Evolutionary conservation across 2,329 filamentous ascomycete species (phyloP).

Genomic region (Colletotrichum plurivorum): DNA sequence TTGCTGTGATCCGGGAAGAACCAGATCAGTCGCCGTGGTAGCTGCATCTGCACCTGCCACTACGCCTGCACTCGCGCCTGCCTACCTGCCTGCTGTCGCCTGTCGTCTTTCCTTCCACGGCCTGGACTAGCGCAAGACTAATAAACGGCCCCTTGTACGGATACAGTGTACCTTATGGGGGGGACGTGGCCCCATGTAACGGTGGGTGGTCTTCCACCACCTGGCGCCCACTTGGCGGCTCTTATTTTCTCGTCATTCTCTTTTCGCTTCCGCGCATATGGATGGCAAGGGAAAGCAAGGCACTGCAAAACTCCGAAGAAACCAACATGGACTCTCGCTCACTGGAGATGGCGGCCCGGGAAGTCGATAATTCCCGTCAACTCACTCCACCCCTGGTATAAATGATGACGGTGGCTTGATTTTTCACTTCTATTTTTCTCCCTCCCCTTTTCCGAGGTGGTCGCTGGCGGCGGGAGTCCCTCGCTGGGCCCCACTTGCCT

Average conservation of each 20-base stretch:
- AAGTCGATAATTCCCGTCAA: neutral
- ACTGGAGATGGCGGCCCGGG: neutral
- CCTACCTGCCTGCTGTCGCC: neutral
- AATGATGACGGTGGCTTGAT: slow-evolving; percentile 25
- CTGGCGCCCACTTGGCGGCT: slow-evolving; percentile 26
- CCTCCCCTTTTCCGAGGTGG: too few relatives aligned
- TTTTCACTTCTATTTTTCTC: neutral
- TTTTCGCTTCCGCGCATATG: slow-evolving; percentile 9
- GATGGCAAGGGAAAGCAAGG: neutral
- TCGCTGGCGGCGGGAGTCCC: neutral
- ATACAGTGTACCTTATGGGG: too few relatives aligned
- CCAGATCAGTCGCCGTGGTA: neutral
- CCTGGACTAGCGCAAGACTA: neutral
- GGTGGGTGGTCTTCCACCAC: neutral
- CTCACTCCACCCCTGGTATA: neutral
- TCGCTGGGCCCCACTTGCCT: too few relatives aligned
- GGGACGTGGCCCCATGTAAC: neutral
- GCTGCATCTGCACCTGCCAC: slow-evolving; percentile 1
- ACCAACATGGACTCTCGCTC: neutral
- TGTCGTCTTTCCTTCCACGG: neutral
- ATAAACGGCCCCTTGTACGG: too few relatives aligned
- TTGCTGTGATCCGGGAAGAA: slow-evolving; percentile 12
- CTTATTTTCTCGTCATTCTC: slow-evolving; percentile 2
- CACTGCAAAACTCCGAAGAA: slow-evolving; percentile 1
- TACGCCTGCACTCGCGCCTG: neutral